Evolutionary conservation across 257 asterid genomes (phyloP).

Genomic region (Schizonepeta tenuifolia): DNA sequence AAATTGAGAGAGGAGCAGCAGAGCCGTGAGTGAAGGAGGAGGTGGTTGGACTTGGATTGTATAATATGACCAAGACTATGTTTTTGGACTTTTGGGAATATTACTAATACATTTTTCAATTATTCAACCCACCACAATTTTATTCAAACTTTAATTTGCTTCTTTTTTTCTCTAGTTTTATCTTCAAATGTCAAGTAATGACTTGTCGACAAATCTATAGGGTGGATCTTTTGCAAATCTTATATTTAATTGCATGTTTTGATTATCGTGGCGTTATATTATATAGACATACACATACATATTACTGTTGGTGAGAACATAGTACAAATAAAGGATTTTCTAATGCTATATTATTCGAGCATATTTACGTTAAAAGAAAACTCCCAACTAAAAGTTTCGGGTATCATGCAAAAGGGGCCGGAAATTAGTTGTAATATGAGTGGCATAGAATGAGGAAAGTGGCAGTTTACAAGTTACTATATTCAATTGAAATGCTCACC

Average conservation of each 20-base stretch:
- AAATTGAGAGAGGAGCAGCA: not conserved
- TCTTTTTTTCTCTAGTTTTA: not conserved
- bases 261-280: too few species aligned
- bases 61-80: not conserved
- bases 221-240: not conserved
- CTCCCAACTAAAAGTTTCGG: not conserved
- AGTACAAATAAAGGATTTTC: not conserved
- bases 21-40: slow-evolving; percentile 18
- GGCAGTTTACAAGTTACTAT: not conserved
- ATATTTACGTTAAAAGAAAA: too few species aligned
- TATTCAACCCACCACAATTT: not conserved
- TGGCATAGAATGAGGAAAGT: slow-evolving; percentile 35
- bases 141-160: not conserved
- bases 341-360: not conserved
- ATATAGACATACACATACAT: too few species aligned
- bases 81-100: slow-evolving; percentile 18
- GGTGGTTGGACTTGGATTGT: not conserved
- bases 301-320: not conserved
- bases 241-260: not conserved
- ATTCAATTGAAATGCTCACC: slow-evolving; percentile 20
- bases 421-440: slow-evolving; percentile 20
- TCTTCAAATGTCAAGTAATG: not conserved
- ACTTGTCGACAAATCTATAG: not conserved
- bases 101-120: too few species aligned
- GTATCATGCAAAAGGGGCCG: slow-evolving; percentile 8